These are phyloP conservation scores for Voacanga thouarsii DNA, from an alignment of 257 asterid species.

Conservation along the genomic window DNA sequence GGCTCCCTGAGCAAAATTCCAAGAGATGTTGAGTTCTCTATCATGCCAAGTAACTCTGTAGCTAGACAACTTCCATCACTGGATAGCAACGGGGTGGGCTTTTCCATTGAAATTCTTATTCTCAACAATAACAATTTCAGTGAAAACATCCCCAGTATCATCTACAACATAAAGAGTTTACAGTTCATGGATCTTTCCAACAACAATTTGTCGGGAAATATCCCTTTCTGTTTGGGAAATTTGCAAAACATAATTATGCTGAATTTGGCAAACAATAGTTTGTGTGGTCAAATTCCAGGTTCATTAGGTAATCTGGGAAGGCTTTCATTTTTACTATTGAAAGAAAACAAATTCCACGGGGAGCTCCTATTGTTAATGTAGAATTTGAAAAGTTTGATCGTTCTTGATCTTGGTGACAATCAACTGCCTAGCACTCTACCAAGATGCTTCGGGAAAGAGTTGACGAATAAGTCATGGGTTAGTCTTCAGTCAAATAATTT, in stretches of 20 bases:
- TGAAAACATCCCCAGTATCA: background rate
- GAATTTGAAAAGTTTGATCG: background rate
- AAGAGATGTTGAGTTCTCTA: background rate
- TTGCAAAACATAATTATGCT: background rate
- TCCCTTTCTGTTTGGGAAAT: background rate
- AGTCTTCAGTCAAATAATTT: slow-evolving; percentile 23
- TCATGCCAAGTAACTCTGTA: slow-evolving; percentile 8
- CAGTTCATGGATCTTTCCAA: background rate
- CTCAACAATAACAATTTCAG: background rate
- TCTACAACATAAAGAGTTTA: background rate
- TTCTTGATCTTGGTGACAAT: background rate
- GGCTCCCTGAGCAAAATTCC: slow-evolving; percentile 15
- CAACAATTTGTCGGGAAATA: background rate
- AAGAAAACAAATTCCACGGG: slow-evolving; percentile 14
- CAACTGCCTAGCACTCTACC: no score
- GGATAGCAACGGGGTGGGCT: background rate
- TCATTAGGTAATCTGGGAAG: slow-evolving; percentile 1
- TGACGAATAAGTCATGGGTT: no score
- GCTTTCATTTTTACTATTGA: slow-evolving; percentile 22
- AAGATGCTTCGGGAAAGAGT: no score
- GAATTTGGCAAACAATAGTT: background rate
- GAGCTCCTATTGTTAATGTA: background rate
- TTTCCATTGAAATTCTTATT: background rate
- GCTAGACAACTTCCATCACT: background rate
- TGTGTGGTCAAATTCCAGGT: background rate